Percentiles rank a stretch among this genome's conserved stretches.
phyloP scores from a whole-genome alignment of 2,329 filamentous ascomycete genomes.

The Alternaria novae-zelandiae region DNA sequence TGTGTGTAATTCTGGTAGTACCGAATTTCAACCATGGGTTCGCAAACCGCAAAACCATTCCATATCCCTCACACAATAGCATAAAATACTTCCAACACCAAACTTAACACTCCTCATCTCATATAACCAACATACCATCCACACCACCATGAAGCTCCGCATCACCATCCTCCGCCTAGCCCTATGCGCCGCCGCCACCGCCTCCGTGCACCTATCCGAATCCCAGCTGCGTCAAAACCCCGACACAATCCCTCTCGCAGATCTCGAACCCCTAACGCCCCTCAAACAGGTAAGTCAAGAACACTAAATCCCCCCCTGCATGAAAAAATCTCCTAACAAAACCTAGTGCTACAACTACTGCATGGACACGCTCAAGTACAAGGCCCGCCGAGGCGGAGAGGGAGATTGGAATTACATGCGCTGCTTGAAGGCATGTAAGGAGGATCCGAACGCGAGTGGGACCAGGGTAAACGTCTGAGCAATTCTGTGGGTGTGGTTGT shows the following conservation, averaged over 20 bases:
- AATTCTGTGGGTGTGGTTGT: background rate
- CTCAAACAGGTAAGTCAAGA: background rate
- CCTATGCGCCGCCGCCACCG: background rate
- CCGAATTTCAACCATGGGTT: background rate
- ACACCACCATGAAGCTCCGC: background rate
- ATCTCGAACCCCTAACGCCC: background rate
- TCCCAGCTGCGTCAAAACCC: background rate
- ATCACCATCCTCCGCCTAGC: background rate
- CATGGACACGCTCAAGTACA: background rate
- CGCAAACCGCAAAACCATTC: background rate
- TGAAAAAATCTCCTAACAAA: background rate
- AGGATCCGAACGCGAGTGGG: background rate
- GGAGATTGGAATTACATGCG: background rate
- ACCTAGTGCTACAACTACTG: background rate
- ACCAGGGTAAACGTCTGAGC: background rate
- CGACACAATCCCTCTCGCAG: background rate
- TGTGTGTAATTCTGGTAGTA: background rate
- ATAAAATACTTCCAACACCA: background rate
- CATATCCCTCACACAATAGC: rapidly evolving
- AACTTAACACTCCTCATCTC: background rate
- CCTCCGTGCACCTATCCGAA: background rate
- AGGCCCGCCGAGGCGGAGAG: background rate
- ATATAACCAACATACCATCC: background rate
- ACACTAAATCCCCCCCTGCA: background rate
- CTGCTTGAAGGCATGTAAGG: background rate